Evolutionary conservation across 2,329 filamentous ascomycete genomes (phyloP).

Genomic region (Cryphonectria japonica): DNA sequence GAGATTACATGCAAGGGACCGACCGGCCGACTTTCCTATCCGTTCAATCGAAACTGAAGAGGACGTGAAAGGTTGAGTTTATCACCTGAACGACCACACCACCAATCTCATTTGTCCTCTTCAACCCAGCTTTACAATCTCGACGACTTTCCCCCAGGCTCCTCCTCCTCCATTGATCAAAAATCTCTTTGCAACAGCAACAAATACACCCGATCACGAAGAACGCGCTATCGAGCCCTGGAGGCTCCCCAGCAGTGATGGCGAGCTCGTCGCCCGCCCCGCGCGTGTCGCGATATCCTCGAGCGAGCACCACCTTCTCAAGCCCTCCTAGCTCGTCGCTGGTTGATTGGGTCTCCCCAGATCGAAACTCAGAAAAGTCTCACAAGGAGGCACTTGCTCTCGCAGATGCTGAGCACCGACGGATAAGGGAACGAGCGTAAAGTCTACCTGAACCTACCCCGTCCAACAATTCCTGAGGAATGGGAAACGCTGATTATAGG

Average conservation of each 20-base stretch:
- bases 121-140: not conserved
- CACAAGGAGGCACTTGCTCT: constrained; percentile 28
- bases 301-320: constrained; percentile 22
- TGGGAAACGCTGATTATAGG: constrained; percentile 14
- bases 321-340: constrained; percentile 16
- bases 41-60: not conserved
- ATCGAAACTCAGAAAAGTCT: constrained; percentile 26
- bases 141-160: not conserved
- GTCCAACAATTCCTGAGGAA: not conserved
- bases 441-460: not conserved
- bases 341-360: constrained; percentile 27
- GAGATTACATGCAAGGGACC: constrained; percentile 11
- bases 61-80: not conserved
- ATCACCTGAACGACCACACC: not conserved
- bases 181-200: not conserved
- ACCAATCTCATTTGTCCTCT: not conserved
- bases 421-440: constrained; percentile 28
- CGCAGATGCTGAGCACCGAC: constrained; percentile 25
- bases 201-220: not conserved
- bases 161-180: not conserved
- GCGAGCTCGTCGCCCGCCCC: constrained; percentile 27
- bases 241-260: constrained; percentile 9
- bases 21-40: not conserved
- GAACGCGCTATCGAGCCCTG: not conserved
- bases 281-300: constrained; percentile 27